A percentile compares a stretch with the other conserved stretches of the same genome.
phyloP scores from a whole-genome alignment of 768 basidiomycete genomes.

The Russula emetica region DNA sequence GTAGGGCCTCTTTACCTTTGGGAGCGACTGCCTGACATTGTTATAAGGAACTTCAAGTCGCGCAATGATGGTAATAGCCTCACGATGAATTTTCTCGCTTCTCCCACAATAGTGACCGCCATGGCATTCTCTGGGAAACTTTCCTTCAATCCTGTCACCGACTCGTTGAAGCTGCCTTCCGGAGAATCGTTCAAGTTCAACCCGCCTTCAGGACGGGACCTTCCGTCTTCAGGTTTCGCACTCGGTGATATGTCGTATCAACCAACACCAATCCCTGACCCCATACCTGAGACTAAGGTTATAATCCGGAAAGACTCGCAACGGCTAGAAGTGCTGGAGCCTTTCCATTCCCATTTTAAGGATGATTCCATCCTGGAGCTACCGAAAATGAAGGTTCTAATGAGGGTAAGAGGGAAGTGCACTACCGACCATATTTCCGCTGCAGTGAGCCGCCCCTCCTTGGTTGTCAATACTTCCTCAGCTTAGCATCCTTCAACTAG shows the following conservation, averaged over 20 bases:
- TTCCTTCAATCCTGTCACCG: slow-evolving; percentile 89
- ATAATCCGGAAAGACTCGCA: slow-evolving; percentile 75
- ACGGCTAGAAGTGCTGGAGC: slow-evolving; percentile 79
- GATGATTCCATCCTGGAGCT: slow-evolving; percentile 61
- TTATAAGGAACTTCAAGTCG: slow-evolving; percentile 75
- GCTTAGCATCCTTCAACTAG: slow-evolving; percentile 37
- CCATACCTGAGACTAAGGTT: slow-evolving; percentile 71
- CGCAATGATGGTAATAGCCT: slow-evolving; percentile 92
- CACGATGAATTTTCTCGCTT: slow-evolving; percentile 98
- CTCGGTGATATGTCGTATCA: slow-evolving; percentile 70
- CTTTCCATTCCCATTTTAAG: slow-evolving; percentile 78
- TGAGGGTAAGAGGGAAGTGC: slow-evolving; percentile 96
- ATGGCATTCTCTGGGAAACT: slow-evolving; percentile 94
- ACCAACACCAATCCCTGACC: slow-evolving; percentile 67
- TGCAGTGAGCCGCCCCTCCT: slow-evolving; percentile 50
- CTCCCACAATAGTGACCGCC: slow-evolving; percentile 94
- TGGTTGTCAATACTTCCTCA: not conserved
- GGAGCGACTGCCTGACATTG: not conserved
- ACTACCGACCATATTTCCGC: slow-evolving; percentile 99
- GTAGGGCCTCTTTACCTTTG: slow-evolving; percentile 34
- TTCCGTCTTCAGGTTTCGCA: slow-evolving; percentile 80
- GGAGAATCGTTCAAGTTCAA: slow-evolving; percentile 81
- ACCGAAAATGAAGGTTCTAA: slow-evolving; percentile 73
- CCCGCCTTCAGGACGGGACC: slow-evolving; percentile 78
- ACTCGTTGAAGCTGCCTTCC: slow-evolving; percentile 59